Conservation (phyloP, 2,329 filamentous ascomycete species). For the Colletotrichum agaves region DNA sequence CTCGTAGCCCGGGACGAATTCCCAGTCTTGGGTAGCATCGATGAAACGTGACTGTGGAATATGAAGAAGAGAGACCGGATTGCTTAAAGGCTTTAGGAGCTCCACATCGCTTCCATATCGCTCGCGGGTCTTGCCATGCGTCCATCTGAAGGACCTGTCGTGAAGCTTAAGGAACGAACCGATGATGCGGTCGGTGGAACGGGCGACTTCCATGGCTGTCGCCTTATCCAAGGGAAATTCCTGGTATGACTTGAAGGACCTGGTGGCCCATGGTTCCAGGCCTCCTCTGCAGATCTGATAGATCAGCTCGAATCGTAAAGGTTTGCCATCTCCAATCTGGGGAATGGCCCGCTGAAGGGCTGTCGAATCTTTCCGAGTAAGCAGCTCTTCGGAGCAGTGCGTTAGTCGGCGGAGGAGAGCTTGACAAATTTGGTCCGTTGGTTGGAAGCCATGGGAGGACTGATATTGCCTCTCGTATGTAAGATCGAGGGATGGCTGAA, state of each 20-base stretch:
- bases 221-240: slow-evolving; percentile 56
- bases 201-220: slow-evolving; percentile 57
- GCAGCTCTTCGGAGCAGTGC: slow-evolving; percentile 63
- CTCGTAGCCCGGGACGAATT: slow-evolving; percentile 60
- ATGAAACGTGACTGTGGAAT: slow-evolving; percentile 58
- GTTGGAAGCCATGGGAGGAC: slow-evolving; percentile 55
- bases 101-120: slow-evolving; percentile 49
- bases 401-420: slow-evolving; percentile 61
- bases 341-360: slow-evolving; percentile 53
- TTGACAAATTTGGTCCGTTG: slow-evolving; percentile 59
- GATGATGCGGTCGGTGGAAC: slow-evolving; percentile 61
- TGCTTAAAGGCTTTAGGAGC: slow-evolving; percentile 53
- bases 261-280: slow-evolving; percentile 53
- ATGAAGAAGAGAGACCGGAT: slow-evolving; percentile 58
- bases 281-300: slow-evolving; percentile 57
- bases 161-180: slow-evolving; percentile 62
- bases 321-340: slow-evolving; percentile 50
- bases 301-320: slow-evolving; percentile 59
- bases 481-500: slow-evolving; percentile 56
- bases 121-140: slow-evolving; percentile 54
- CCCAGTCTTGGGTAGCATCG: slow-evolving; percentile 57
- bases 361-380: slow-evolving; percentile 62
- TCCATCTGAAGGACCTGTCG: slow-evolving; percentile 62
- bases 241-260: slow-evolving; percentile 62
- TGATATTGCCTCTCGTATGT: slow-evolving; percentile 59